These are phyloP conservation scores for Ogataea angusta DNA, from an alignment of 805 yeast species.

Conservation along the genomic window DNA sequence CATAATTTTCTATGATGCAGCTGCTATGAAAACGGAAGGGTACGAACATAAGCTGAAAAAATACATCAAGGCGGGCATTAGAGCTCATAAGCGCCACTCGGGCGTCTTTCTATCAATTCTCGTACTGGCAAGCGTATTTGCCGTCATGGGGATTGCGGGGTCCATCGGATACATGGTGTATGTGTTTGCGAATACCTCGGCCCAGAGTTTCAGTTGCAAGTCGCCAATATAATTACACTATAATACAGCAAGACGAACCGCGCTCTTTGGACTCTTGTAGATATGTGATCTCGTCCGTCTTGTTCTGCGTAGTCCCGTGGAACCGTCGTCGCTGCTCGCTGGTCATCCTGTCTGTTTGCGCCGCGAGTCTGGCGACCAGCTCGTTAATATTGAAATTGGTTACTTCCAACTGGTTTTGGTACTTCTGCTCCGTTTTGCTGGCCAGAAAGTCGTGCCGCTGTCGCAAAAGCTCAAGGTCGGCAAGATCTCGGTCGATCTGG, in stretches of 20 bases:
- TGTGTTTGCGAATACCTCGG: slow-evolving; percentile 21
- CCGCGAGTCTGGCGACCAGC: not conserved
- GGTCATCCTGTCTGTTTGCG: not conserved
- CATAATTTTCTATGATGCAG: slow-evolving; percentile 9
- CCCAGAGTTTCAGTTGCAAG: slow-evolving; percentile 28
- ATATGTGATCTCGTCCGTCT: not conserved
- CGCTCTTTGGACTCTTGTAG: not conserved
- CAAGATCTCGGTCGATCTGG: slow-evolving; percentile 3
- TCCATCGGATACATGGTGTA: slow-evolving; percentile 23
- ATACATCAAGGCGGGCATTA: not conserved
- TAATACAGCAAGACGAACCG: slow-evolving; percentile 4
- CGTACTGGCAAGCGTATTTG: not conserved
- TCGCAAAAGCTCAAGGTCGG: slow-evolving; percentile 5
- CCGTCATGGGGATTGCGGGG: slow-evolving; percentile 25
- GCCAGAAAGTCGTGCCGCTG: slow-evolving; percentile 3
- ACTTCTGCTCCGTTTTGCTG: not conserved
- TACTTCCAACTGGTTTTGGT: slow-evolving; percentile 3
- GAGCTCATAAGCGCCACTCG: not conserved
- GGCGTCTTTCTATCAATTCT: not conserved
- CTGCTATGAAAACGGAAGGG: slow-evolving; percentile 8
- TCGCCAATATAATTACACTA: slow-evolving; percentile 22
- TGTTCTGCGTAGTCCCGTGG: not conserved
- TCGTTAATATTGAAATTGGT: slow-evolving; percentile 2
- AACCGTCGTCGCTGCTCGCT: slow-evolving; percentile 6
- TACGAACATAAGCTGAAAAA: not conserved